Evolutionary conservation across 257 asterid genomes (phyloP).

Genomic region (Solanum medicagineum): DNA sequence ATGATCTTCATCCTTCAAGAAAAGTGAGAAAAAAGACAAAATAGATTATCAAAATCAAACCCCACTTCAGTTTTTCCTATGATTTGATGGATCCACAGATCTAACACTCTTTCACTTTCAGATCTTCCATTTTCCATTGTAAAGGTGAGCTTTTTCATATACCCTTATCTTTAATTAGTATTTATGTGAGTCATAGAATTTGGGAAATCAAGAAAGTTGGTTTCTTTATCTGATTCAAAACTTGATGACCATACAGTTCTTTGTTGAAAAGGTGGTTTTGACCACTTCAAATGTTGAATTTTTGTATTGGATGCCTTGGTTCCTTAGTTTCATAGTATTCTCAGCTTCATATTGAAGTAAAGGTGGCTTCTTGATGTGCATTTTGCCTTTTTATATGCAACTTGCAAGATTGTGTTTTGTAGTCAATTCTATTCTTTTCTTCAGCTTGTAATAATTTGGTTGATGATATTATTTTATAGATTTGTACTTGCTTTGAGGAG

Average conservation of each 20-base stretch:
- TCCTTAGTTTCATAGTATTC: not conserved
- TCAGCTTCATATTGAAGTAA: not conserved
- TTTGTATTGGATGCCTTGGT: not conserved
- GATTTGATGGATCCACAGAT: constrained; percentile 60
- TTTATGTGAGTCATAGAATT: not conserved
- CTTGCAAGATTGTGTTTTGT: not conserved
- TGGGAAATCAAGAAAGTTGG: not conserved
- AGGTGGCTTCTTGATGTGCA: not conserved
- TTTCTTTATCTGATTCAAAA: constrained; percentile 3
- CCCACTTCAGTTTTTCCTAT: not conserved
- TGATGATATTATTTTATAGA: not conserved
- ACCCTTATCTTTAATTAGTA: not conserved
- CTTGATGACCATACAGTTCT: constrained; percentile 17
- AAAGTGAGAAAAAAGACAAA: not conserved
- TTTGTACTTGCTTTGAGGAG: not conserved
- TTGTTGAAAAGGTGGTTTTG: constrained; percentile 21
- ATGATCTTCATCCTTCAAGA: constrained; percentile 13
- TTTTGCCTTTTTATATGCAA: not conserved
- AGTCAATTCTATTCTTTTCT: not conserved
- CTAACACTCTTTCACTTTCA: constrained; percentile 39
- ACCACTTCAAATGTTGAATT: constrained; percentile 19
- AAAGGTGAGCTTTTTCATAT: constrained; percentile 24
- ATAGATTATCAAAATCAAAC: not conserved
- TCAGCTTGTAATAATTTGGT: not conserved
- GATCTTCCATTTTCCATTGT: constrained; percentile 26